These are phyloP conservation scores for Pachysolen tannophilus DNA, from an alignment of 805 yeast genomes.

Conservation along the genomic window DNA sequence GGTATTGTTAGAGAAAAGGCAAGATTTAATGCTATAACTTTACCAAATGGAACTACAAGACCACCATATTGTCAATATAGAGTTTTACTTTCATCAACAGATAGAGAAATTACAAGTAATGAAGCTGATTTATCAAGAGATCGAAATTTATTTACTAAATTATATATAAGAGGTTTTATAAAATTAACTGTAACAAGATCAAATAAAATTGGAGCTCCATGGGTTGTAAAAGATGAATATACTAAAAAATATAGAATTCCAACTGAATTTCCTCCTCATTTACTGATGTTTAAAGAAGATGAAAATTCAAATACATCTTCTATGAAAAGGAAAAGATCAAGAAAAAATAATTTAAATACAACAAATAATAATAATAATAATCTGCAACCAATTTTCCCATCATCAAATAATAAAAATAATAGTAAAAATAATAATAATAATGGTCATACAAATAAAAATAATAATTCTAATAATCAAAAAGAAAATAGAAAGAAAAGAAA, in stretches of 20 bases:
- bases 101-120: conserved; percentile 58
- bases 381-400: conserved; percentile 8
- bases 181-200: conserved; percentile 73
- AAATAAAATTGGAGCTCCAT: conserved; percentile 85
- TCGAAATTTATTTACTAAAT: conserved; percentile 80
- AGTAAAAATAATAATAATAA: conserved; percentile 3
- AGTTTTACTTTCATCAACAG: conserved; percentile 43
- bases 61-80: conserved; percentile 59
- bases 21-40: conserved; percentile 48
- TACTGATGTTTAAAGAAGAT: conserved; percentile 24
- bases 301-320: conserved; percentile 5
- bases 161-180: conserved; percentile 82
- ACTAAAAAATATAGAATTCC: conserved; percentile 65
- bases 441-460: conserved; percentile 5
- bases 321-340: conserved; percentile 3
- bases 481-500: conserved; percentile 1
- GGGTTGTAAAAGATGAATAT: conserved; percentile 81
- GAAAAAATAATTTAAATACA: conserved; percentile 4
- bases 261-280: conserved; percentile 47
- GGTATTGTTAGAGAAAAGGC: conserved; percentile 83
- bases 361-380: conserved; percentile 5
- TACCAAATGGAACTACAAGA: conserved; percentile 25
- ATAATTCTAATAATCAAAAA: background rate
- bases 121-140: conserved; percentile 73
- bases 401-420: conserved; percentile 3